Conservation (phyloP, 768 basidiomycete genomes). For the Inosperma sp. region DNA sequence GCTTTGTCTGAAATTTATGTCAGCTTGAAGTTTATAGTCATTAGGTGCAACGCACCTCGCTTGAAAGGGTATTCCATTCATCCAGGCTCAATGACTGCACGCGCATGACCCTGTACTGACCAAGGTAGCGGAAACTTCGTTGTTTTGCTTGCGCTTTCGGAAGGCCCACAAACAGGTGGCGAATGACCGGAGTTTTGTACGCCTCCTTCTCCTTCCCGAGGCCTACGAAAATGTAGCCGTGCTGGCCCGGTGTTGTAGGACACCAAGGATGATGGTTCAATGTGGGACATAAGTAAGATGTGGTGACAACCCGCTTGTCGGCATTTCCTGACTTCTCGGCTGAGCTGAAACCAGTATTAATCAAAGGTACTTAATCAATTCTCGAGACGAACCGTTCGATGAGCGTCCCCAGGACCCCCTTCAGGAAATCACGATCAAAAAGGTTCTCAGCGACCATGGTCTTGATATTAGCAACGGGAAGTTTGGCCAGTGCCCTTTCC, state of each 20-base stretch:
- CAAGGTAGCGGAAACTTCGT: slow-evolving; percentile 43
- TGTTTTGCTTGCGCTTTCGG: slow-evolving; percentile 22
- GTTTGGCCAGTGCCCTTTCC: slow-evolving; percentile 7
- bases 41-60: slow-evolving; percentile 28
- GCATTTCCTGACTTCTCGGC: slow-evolving; percentile 6
- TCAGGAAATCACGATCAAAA: slow-evolving; percentile 40
- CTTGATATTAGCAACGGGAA: slow-evolving; percentile 8
- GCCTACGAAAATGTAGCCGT: slow-evolving; percentile 56
- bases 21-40: neutral
- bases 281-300: slow-evolving; percentile 46
- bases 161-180: slow-evolving; percentile 44
- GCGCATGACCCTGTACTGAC: slow-evolving; percentile 42
- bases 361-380: neutral
- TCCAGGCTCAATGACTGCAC: slow-evolving; percentile 37
- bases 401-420: slow-evolving; percentile 34
- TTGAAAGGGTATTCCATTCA: slow-evolving; percentile 44
- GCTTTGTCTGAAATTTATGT: slow-evolving; percentile 27
- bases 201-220: slow-evolving; percentile 42
- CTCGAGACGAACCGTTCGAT: slow-evolving; percentile 32
- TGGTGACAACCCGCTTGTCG: slow-evolving; percentile 30
- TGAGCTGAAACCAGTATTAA: slow-evolving; percentile 12
- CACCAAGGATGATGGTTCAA: slow-evolving; percentile 53
- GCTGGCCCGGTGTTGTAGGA: slow-evolving; percentile 42
- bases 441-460: slow-evolving; percentile 19
- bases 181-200: slow-evolving; percentile 36